Conservation (phyloP, 257 asterid genomes). For the Paraleonurus japonicus region DNA sequence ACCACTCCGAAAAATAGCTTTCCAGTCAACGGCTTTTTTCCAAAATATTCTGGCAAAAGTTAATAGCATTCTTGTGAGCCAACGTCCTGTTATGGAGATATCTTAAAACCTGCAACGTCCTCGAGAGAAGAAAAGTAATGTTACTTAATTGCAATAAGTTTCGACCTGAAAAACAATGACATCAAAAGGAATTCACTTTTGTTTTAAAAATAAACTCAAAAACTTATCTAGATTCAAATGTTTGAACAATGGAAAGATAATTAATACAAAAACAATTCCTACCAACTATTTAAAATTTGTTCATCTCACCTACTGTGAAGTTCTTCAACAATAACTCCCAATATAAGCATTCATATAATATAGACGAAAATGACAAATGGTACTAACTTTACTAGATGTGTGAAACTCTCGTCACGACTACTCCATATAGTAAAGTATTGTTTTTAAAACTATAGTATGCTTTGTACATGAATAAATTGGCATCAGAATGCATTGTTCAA, state of each 20-base stretch:
- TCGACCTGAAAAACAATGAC: background rate
- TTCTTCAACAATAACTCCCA: background rate
- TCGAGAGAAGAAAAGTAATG: slow-evolving; percentile 5
- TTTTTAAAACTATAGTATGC: background rate
- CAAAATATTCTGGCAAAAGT: slow-evolving; percentile 74
- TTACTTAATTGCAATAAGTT: background rate
- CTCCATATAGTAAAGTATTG: background rate
- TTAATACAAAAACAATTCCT: background rate
- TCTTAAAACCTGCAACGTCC: slow-evolving; percentile 56
- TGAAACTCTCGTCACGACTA: background rate
- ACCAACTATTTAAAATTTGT: background rate
- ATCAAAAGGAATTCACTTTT: background rate
- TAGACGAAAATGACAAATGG: background rate
- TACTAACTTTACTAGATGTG: background rate
- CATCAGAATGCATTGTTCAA: background rate
- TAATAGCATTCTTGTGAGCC: slow-evolving; percentile 71
- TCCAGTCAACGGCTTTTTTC: slow-evolving; percentile 61
- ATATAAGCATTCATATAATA: background rate
- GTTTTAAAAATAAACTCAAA: background rate
- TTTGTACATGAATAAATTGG: background rate
- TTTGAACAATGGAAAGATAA: background rate
- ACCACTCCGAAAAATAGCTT: slow-evolving; percentile 54
- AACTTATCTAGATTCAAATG: background rate
- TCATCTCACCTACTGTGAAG: background rate
- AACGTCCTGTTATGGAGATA: slow-evolving; percentile 56